Base-by-base conservation (phyloP, 768 basidiomycete genomes). In the Lepiota venenata region DNA sequence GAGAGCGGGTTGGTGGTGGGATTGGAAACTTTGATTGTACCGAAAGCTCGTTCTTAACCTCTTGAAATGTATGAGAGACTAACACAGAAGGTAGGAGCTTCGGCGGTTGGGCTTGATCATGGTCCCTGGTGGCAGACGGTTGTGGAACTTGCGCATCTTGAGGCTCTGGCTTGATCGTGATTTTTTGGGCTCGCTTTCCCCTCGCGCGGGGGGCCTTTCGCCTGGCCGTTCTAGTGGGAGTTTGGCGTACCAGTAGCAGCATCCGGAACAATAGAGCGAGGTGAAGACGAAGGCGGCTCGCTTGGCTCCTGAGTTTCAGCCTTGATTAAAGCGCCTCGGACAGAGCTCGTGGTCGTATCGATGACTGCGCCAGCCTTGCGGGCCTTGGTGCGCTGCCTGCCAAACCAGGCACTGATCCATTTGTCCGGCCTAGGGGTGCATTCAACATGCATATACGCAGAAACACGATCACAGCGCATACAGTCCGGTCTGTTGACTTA, bases 341-440 rank as follows among this genome's bases (percentile, higher is more conserved):
- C 22, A 16, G 50, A 45, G 54, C 35, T 56, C 52, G 38, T 40
- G 40, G 42, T 57, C 27, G 45, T 9, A 47, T 60, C 63, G 2
- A 57, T 50, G 45, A 59, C 49, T 55, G 52, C 47, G 37, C 43
- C 41, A 18, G 52, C 53, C 50, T 57, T 64, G 20, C 63, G 61
- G 8, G 58, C 60, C 39, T 71, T 71, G 11, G 47, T 55, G 15
- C 70, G 57, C 48, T 67, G 64, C 8, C 69, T 65, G 41, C 57
- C 58, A 27, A 69, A 69, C 72, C 71, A 74, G 27, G 66, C 64
- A 27, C 57, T 48, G 18, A 74, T 71, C 73, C 73, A 73, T 56
- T 66, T 67, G 20, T 43, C 20, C 22, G 70, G 61, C 32, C 72
- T 71, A 56, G 38, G 12, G 36, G 38, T 39, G 15, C 6, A 27